Conservation (phyloP, 2,329 filamentous ascomycete genomes). For the Fusarium veterinarium region DNA sequence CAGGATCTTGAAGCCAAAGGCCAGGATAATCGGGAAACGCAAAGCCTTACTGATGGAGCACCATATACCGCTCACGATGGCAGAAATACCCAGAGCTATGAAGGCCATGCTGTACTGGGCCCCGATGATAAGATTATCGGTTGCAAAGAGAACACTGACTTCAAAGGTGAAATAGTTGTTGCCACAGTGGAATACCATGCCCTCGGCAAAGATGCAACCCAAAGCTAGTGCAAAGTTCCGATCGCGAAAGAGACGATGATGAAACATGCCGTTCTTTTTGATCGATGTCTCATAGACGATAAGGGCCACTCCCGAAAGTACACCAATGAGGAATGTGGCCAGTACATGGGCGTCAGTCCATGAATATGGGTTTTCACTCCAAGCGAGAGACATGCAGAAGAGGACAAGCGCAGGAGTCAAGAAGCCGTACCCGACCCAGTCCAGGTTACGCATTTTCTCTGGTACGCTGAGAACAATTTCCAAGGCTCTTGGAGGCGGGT, state of each 20-base stretch:
- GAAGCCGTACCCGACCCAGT: neutral
- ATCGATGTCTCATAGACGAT: neutral
- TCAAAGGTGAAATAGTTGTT: slow-evolving; percentile 1
- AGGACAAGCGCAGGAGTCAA: neutral
- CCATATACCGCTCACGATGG: neutral
- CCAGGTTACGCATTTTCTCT: neutral
- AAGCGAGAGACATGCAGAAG: neutral
- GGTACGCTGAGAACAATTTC: neutral
- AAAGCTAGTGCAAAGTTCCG: neutral
- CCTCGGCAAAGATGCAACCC: neutral
- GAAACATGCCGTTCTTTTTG: slow-evolving; percentile 2
- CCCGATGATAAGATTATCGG: neutral
- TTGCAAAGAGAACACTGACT: neutral
- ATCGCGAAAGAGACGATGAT: neutral
- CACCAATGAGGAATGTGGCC: neutral
- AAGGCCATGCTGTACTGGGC: neutral
- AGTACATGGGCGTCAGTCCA: neutral
- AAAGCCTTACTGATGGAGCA: neutral
- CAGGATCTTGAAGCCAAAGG: neutral
- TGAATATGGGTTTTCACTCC: neutral
- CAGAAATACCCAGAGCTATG: neutral
- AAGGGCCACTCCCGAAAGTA: neutral
- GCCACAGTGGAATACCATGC: neutral
- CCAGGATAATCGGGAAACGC: fast-evolving
- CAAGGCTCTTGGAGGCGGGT: neutral